Evolutionary conservation across 225 moss, liverwort and hornwort genomes (phyloP).

Genomic region (Ulota crispa): DNA sequence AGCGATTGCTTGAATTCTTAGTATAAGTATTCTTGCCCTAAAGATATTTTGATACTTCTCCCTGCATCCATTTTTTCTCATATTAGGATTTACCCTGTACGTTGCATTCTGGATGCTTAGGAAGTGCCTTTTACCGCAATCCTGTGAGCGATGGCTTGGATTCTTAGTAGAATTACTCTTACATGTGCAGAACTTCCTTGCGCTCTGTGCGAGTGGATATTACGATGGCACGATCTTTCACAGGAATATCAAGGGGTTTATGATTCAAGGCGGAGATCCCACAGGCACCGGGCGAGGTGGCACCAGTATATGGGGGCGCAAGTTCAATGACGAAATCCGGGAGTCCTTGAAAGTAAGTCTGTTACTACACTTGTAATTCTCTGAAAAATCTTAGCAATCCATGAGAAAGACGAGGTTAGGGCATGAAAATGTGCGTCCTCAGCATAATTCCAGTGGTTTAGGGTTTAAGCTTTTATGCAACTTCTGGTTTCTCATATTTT

Average conservation of each 20-base stretch:
- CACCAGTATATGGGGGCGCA: constrained; percentile 95
- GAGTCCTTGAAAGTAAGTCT: constrained; percentile 85
- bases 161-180: not conserved
- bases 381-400: not conserved
- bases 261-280: constrained; percentile 99
- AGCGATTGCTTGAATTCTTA: not conserved
- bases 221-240: constrained; percentile 95
- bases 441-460: not conserved
- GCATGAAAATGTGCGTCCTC: not conserved
- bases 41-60: not conserved
- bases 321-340: constrained; percentile 95
- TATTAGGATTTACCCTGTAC: not conserved
- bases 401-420: constrained; percentile 2
- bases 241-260: constrained; percentile 95
- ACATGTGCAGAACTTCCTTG: constrained; percentile 82
- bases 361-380: not conserved
- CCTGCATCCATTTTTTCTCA: not conserved
- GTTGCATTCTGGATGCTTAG: not conserved
- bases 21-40: not conserved
- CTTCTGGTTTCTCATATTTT: not conserved
- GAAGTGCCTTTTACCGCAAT: not conserved
- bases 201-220: constrained; percentile 75
- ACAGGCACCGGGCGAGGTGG: constrained; percentile 94
- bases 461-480: not conserved
- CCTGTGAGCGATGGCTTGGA: not conserved